A percentile compares a stretch with the other conserved stretches of the same genome.
Conservation (phyloP, 2,329 filamentous ascomycete species). For the Alternaria triticina region DNA sequence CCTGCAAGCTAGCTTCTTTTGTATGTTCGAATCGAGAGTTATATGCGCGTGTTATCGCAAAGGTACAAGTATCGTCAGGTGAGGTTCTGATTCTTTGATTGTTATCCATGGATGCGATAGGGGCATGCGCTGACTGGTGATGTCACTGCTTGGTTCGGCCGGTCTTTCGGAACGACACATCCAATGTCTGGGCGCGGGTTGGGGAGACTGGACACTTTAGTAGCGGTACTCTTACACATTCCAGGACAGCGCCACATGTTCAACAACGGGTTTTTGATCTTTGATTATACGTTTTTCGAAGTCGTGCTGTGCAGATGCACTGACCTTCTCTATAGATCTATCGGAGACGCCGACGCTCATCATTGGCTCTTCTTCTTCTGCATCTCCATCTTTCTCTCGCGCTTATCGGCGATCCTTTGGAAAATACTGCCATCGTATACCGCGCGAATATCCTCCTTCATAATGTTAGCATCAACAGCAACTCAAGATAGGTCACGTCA, state of each 20-base stretch:
- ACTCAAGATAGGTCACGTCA: not conserved
- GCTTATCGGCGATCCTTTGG: slow-evolving; percentile 39
- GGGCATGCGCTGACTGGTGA: not conserved
- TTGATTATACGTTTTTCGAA: not conserved
- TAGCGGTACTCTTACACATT: not conserved
- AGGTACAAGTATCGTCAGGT: not conserved
- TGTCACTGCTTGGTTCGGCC: not conserved
- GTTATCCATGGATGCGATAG: not conserved
- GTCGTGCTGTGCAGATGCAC: not conserved
- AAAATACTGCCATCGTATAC: slow-evolving; percentile 63
- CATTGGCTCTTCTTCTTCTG: not conserved
- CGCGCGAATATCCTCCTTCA: slow-evolving; percentile 58
- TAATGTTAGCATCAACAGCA: not conserved
- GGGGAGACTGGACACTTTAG: not conserved
- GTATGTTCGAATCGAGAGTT: not conserved
- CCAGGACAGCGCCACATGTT: not conserved
- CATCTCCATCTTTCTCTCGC: not conserved
- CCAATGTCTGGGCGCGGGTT: not conserved
- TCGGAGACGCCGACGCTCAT: not conserved
- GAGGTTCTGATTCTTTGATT: not conserved
- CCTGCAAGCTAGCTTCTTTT: not conserved
- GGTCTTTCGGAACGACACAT: not conserved
- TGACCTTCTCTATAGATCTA: not conserved
- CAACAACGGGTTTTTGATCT: not conserved
- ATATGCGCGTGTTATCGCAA: not conserved